phyloP scores from a whole-genome alignment of 2,329 filamentous ascomycete genomes.

The Akanthomyces uredinophilus region DNA sequence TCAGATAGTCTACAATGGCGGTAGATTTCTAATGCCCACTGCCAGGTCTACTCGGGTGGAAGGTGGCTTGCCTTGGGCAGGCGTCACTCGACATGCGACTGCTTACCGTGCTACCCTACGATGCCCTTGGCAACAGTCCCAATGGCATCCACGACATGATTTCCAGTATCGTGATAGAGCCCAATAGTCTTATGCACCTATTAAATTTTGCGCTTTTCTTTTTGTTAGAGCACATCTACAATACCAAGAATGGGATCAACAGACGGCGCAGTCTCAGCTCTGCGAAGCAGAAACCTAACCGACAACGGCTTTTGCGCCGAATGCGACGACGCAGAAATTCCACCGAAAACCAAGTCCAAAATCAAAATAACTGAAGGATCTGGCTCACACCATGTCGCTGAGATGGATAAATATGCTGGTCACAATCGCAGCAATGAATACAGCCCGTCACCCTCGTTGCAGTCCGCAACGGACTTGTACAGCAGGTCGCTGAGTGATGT shows the following conservation, averaged over 20 bases:
- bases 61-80: conserved; percentile 2
- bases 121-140: neutral
- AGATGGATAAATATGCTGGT: neutral
- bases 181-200: neutral
- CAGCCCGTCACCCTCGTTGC: neutral
- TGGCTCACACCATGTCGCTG: neutral
- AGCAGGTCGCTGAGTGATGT: conserved; percentile 12
- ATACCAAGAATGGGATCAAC: neutral
- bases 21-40: neutral
- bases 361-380: neutral
- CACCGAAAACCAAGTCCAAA: neutral
- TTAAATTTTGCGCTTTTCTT: neutral
- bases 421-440: neutral
- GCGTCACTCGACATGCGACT: neutral
- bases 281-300: neutral
- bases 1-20: neutral
- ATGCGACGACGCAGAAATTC: neutral
- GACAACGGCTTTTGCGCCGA: neutral
- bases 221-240: neutral
- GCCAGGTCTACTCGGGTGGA: neutral
- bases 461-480: neutral
- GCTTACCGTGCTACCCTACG: neutral
- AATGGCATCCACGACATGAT: neutral
- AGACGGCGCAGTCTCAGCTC: neutral
- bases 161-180: neutral